These are phyloP conservation scores for Macroventuria anomochaeta DNA, from an alignment of 2,329 filamentous ascomycete genomes.

Conservation along the genomic window DNA sequence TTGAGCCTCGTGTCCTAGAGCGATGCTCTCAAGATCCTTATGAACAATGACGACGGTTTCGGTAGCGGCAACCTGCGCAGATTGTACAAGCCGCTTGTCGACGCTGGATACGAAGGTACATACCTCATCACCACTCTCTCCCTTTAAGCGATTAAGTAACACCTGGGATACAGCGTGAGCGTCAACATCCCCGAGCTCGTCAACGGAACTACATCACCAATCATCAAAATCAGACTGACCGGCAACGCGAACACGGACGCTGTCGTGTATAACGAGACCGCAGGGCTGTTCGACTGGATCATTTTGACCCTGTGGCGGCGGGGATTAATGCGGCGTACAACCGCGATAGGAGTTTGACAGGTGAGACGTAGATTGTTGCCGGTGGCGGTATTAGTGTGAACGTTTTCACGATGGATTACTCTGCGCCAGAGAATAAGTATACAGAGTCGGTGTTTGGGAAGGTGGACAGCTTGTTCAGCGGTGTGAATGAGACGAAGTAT, in stretches of 20 bases:
- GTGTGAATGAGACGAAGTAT: conserved; percentile 18
- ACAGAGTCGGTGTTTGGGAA: conserved; percentile 31
- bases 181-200: conserved; percentile 59
- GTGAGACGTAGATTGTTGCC: conserved; percentile 58
- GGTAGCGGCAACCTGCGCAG: conserved; percentile 47
- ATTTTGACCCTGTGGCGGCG: conserved; percentile 56
- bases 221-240: conserved; percentile 57
- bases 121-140: background rate
- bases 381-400: conserved; percentile 53
- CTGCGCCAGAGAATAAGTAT: conserved; percentile 51
- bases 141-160: no score
- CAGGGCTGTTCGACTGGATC: conserved; percentile 56
- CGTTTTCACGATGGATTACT: conserved; percentile 60
- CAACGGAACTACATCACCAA: conserved; percentile 51
- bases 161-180: conserved; percentile 60
- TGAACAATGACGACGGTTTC: conserved; percentile 52
- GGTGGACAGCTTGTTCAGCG: conserved; percentile 18
- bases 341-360: conserved; percentile 59
- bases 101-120: conserved; percentile 36
- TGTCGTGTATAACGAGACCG: conserved; percentile 54
- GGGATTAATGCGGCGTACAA: conserved; percentile 60
- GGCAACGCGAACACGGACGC: conserved; percentile 58
- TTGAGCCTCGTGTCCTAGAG: conserved; percentile 24
- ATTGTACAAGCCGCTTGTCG: conserved; percentile 38
- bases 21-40: conserved; percentile 44